Evolutionary conservation across 2,329 filamentous ascomycete genomes (phyloP), one percentile per base, ranked within the genome.

Genomic region (Cladophialophora yegresii): DNA sequence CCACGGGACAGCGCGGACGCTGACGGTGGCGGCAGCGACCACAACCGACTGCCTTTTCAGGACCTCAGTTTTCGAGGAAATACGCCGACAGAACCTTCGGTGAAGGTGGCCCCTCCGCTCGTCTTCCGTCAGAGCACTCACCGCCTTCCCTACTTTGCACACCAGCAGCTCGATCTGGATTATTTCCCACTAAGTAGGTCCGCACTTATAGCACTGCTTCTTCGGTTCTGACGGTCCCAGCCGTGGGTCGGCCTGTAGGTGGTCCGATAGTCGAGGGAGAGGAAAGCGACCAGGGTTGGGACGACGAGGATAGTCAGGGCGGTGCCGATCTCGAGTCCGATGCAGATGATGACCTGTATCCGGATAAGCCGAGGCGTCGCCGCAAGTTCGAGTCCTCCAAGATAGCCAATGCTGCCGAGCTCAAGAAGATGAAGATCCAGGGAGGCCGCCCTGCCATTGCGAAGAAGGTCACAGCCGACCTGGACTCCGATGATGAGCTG

Each of bases 391-490:
- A 65, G 23, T 47, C 57, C 20, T 65, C 30, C 33, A 64, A 55
- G 40, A 49, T 33, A 6, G 45, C 60, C 26, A 49, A 61, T 32
- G 64, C 56, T 13, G n/a, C 36, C 7, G 59, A 63, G 54, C 56
- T 61, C 80, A 81, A 85, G 76, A 83, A 85, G 30, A 83, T 76
- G 62, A 79, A 73, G 12, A 80, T 80, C 28, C 71, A 72, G n/a
- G 76, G 77, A 9, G 76, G 76, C 13, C 74, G 74, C 20, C 73
- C 80, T 23, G 76, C 78, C 4, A 73, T 77, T 26, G 72, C 78
- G 20, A 82, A 79, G 71, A 77, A 73, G 43, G 76, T 83, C 23
- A 73, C 72, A 8, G 73, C 74, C 23, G 75, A 81, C 47, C 75
- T 82, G 50, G 79, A 83, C 68, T 77, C 77, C 0, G 80, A 82